phyloP scores from a whole-genome alignment of 2,329 filamentous ascomycete genomes.

The Colletotrichum liaoningense region DNA sequence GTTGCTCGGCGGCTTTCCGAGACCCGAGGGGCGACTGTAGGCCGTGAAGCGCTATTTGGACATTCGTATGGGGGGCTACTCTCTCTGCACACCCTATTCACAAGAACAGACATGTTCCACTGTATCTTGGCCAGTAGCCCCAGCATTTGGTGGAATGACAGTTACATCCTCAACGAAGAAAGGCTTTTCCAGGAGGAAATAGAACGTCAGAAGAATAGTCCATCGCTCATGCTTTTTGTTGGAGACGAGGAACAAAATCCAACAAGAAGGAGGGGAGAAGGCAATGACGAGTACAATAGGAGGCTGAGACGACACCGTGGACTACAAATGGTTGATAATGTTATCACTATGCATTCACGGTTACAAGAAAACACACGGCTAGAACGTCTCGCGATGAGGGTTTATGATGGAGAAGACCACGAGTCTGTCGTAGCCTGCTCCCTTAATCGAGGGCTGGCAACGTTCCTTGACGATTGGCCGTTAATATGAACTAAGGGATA shows the following conservation, averaged over 20 bases:
- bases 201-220: background rate
- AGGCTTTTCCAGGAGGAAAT: conserved; percentile 39
- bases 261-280: conserved; percentile 21
- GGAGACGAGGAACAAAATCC: conserved; percentile 48
- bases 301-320: conserved; percentile 40
- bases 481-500: background rate
- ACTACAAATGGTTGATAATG: conserved; percentile 43
- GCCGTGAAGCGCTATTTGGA: conserved; percentile 57
- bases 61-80: conserved; percentile 64
- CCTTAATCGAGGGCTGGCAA: conserved; percentile 39
- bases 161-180: conserved; percentile 50
- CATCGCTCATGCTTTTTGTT: conserved; percentile 46
- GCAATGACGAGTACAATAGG: conserved; percentile 7
- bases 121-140: conserved; percentile 58
- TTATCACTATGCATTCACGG: conserved; percentile 37
- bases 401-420: conserved; percentile 46
- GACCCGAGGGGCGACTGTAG: conserved; percentile 40
- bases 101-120: conserved; percentile 53
- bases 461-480: conserved; percentile 37
- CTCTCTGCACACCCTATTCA: conserved; percentile 56
- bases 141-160: conserved; percentile 59
- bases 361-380: conserved; percentile 35
- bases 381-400: conserved; percentile 32
- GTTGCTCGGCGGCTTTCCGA: conserved; percentile 43
- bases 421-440: conserved; percentile 44